Conservation (phyloP, 139 green algal species). For the Penium margaritaceum region DNA sequence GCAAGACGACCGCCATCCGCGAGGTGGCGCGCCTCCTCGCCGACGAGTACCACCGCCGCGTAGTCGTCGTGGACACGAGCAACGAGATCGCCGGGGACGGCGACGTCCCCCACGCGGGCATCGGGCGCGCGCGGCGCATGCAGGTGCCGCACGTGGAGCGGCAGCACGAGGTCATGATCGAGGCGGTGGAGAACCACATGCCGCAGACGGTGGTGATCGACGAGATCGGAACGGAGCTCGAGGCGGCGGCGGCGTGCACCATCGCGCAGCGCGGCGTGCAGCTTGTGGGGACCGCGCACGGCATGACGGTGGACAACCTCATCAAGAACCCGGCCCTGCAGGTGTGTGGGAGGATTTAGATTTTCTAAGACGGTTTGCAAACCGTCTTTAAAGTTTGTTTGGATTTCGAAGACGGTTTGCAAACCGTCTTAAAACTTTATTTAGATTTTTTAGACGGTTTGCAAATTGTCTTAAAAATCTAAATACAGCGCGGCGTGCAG, state of each 20-base stretch:
- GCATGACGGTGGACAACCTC: conserved; percentile 59
- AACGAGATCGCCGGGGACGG: conserved; percentile 91
- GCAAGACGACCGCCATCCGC: conserved; percentile 76
- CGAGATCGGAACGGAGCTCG: conserved; percentile 68
- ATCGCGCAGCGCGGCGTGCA: conserved; percentile 75
- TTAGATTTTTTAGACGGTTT: too few species aligned
- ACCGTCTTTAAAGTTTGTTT: too few species aligned
- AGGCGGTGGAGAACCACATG: conserved; percentile 83
- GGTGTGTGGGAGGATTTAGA: too few species aligned
- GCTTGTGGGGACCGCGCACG: conserved; percentile 73
- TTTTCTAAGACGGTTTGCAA: too few species aligned
- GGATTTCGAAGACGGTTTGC: too few species aligned
- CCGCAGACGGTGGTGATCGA: conserved; percentile 73
- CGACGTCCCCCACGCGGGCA: conserved; percentile 63
- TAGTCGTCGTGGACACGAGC: conserved; percentile 83
- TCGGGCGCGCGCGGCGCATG: conserved; percentile 51
- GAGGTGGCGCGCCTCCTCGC: conserved; percentile 65
- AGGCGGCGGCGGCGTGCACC: conserved; percentile 61
- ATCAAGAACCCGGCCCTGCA: conserved; percentile 69
- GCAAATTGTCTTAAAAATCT: too few species aligned
- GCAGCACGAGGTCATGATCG: conserved; percentile 54
- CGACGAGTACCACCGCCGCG: conserved; percentile 51
- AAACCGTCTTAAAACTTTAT: too few species aligned
- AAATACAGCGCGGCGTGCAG: conserved; percentile 61
- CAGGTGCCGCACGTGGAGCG: conserved; percentile 45